Base-by-base conservation (phyloP, 2,329 filamentous ascomycete genomes). In the Mycogone perniciosa region DNA sequence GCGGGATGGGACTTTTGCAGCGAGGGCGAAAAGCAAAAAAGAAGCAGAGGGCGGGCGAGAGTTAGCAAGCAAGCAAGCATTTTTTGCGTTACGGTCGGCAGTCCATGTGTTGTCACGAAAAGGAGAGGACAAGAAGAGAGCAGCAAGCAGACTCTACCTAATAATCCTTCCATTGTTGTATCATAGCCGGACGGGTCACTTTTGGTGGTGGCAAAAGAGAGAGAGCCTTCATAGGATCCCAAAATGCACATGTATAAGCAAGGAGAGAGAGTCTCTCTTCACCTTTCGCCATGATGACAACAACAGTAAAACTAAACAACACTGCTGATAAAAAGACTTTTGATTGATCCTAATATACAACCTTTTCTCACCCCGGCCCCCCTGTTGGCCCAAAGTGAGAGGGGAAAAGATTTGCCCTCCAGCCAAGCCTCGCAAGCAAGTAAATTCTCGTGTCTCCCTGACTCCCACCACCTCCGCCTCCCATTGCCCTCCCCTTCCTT, bases 131-230 rank as follows among this genome's bases (percentile, higher is more conserved):
- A 45, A 11, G 31, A 41, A 10, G 37, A 13, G 29, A 30, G 7
- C 4, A 35, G 31, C 13, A 11, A 31, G 34, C 48, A 46, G 31
- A 35, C 27, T 37, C 40, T 11, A 13, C 41, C 37, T 51, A 51
- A 43, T 51, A 51, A 35, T 41, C 42, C 31, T 33, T 26, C 34
- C 6, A 43, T 52, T 56, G 50, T 52, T 57, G 54, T 58, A 57
- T 57, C 54, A 58, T 58, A 54, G 42, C 41, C 48, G 46, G 43
- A 46, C 38, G 42, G 41, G 42, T 30, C 30, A 30, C 33, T 41
- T 40, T 34, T 31, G 2, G 20, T 34, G 11, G 26, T 45, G 42
- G 31, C 29, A 31, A 11, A 49, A 30, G 13, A 44, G 20, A 20
- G 20, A 20, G 20, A 35, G 11, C 11, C 33, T 35, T 7, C 11